phyloP scores from a whole-genome alignment of 108 stramenopile species.

The Cyclotella choctawhatcheeana region DNA sequence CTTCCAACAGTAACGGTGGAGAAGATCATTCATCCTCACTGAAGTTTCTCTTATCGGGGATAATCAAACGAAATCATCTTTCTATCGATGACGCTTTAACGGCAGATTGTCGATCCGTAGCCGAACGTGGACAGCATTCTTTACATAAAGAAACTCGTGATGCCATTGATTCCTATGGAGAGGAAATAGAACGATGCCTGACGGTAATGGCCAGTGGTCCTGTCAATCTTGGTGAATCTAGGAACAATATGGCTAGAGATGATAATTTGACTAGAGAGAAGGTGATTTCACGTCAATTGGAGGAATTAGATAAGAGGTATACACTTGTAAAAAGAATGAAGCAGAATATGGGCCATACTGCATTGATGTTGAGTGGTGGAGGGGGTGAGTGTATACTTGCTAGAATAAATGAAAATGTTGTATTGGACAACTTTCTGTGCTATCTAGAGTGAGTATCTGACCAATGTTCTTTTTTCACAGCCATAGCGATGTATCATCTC shows the following conservation, averaged over 20 bases:
- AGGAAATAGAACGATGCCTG: constrained; percentile 77
- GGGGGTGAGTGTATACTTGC: constrained; percentile 43
- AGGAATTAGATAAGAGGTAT: constrained; percentile 69
- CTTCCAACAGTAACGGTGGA: neutral
- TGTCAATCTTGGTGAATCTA: constrained; percentile 23
- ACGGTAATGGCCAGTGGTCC: constrained; percentile 63
- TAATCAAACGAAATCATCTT: constrained; percentile 92
- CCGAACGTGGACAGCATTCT: constrained; percentile 71
- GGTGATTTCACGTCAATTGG: constrained; percentile 37
- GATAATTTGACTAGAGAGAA: neutral
- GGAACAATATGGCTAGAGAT: neutral
- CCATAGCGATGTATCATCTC: constrained; percentile 94
- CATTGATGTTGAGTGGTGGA: constrained; percentile 91
- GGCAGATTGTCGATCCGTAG: constrained; percentile 73
- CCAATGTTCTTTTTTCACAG: constrained; percentile 5
- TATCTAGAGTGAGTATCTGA: no score
- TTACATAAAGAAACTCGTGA: constrained; percentile 65
- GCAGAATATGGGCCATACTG: constrained; percentile 90
- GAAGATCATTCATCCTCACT: constrained; percentile 58
- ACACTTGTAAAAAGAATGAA: constrained; percentile 80
- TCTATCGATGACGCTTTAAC: constrained; percentile 80
- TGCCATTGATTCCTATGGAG: constrained; percentile 68
- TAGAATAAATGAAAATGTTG: neutral
- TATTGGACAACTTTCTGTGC: no score
- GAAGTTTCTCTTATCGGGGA: constrained; percentile 72